phyloP scores from a whole-genome alignment of 768 basidiomycete species.

The Tricholoma sp. region DNA sequence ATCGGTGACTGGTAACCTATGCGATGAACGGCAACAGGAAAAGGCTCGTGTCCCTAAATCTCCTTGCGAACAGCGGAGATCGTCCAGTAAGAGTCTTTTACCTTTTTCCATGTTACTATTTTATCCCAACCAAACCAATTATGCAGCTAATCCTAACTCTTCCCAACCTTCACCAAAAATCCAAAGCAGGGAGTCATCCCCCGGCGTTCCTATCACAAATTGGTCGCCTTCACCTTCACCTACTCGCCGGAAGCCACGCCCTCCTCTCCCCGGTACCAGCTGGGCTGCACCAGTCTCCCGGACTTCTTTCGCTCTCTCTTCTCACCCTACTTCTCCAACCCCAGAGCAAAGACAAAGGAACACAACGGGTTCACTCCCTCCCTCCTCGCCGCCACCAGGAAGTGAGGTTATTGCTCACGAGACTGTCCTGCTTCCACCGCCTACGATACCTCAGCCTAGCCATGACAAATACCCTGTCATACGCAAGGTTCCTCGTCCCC shows the following conservation, averaged over 20 bases:
- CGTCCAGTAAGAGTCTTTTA: background rate
- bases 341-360: conserved; percentile 27
- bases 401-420: conserved; percentile 7
- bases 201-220: background rate
- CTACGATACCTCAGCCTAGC: conserved; percentile 1
- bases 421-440: conserved; percentile 4
- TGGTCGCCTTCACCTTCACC: conserved; percentile 1
- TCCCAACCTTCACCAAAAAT: background rate
- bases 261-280: background rate
- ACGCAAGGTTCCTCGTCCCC: conserved; percentile 46
- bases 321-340: conserved; percentile 26
- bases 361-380: background rate
- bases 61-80: background rate
- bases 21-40: conserved; percentile 1
- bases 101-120: no score
- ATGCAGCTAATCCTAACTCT: background rate
- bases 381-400: conserved; percentile 5
- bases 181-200: background rate
- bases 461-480: conserved; percentile 22
- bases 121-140: background rate
- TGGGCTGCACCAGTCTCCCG: background rate
- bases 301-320: conserved; percentile 6
- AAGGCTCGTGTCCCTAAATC: background rate
- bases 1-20: background rate
- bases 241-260: background rate